Evolutionary conservation across 345 rosid genomes (phyloP).

Genomic region (Bruguiera sexangula): DNA sequence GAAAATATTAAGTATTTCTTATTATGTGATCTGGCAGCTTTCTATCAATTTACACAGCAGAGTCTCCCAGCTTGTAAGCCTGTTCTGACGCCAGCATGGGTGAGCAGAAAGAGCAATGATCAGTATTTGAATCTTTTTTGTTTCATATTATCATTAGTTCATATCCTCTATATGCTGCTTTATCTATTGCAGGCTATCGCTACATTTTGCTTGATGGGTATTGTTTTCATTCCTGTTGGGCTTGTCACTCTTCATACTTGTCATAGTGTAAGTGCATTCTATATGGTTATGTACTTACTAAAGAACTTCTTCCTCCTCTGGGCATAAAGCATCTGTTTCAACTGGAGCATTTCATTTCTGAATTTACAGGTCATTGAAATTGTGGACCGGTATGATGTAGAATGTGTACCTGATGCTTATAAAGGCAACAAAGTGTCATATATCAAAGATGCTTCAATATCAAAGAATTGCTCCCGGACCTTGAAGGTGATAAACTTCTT

Average conservation of each 20-base stretch:
- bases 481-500: conserved; percentile 47
- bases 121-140: background rate
- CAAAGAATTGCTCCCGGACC: conserved; percentile 58
- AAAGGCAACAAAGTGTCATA: conserved; percentile 51
- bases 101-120: conserved; percentile 28
- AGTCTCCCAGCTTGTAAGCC: conserved; percentile 88
- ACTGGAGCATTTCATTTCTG: conserved; percentile 8
- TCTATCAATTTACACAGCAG: conserved; percentile 67
- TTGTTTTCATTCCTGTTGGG: conserved; percentile 61
- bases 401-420: conserved; percentile 59
- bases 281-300: conserved; percentile 1
- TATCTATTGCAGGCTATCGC: conserved; percentile 51
- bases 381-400: conserved; percentile 62
- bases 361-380: conserved; percentile 65
- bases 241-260: conserved; percentile 60
- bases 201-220: conserved; percentile 48
- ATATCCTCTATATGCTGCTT: conserved; percentile 3
- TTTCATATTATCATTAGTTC: background rate
- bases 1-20: background rate
- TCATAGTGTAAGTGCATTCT: conserved; percentile 44
- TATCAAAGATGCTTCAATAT: conserved; percentile 49
- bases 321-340: background rate
- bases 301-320: background rate
- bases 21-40: conserved; percentile 36
- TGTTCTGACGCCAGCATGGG: conserved; percentile 70